Base-by-base conservation (phyloP, 1,284 basidiomycete species). In the Macrocybe sp. region DNA sequence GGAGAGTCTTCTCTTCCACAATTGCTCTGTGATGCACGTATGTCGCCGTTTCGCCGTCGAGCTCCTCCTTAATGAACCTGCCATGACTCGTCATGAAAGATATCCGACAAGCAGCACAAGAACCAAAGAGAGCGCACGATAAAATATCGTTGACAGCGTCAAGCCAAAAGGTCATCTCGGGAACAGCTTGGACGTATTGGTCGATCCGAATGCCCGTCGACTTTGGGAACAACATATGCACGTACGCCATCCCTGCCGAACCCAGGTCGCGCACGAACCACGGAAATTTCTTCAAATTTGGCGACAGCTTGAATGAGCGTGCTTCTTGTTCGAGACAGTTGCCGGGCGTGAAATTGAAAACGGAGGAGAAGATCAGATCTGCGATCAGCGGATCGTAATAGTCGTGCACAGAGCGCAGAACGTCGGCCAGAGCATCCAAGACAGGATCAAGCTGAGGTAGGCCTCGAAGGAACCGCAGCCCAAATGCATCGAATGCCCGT, bases 91-190 rank as follows among this genome's bases (percentile, higher is more conserved):
- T 22, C 22, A 22, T 22, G 22, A 22, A 22, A 22, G 22, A 22
- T 22, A 22, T 22, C 22, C 22, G 22, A 4, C 4, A 4, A 1
- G 2, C 3, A 22, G 22, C 22, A 22, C 22, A 22, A 22, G 22
- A 22, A 22, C 2, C 22, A 22, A 22, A 4, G 22, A 22, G 22
- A 3, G 22, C 22, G 22, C 22, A 55, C 52, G 54, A 55, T 6
- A 55, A 39, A 6, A 52, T 34, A 44, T 54, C 54, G 11, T 54
- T 55, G 7, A 37, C 45, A 8, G 38, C 46, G 7, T 45, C 41
- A n/a, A 47, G 50, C 54, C 52, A 55, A 30, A 50, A 48, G 28
- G 51, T 41, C 44, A 55, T 55, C 41, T 55, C 54, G 8, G 52
- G 36, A 40, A 54, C 34, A 1, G 45, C 52, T 34, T 46, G 52